phyloP scores from a whole-genome alignment of 805 yeast species.

The Komagataella kurtzmanii region DNA sequence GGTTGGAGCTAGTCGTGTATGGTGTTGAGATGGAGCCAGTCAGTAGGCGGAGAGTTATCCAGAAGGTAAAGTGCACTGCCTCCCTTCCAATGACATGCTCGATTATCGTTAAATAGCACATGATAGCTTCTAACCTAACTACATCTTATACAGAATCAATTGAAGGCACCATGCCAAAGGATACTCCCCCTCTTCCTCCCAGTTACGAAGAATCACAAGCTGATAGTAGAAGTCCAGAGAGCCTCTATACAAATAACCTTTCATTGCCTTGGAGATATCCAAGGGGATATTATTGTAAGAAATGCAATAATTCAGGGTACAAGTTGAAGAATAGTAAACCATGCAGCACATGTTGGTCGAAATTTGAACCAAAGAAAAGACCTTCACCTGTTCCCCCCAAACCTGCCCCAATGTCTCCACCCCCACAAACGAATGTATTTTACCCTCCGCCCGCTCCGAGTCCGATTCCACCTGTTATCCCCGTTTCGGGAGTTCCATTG shows the following conservation, averaged over 20 bases:
- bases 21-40: not conserved
- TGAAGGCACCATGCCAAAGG: not conserved
- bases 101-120: not conserved
- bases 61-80: not conserved
- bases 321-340: constrained; percentile 43
- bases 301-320: constrained; percentile 66
- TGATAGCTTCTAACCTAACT: not conserved
- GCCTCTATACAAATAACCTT: constrained; percentile 32
- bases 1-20: not conserved
- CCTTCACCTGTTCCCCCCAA: constrained; percentile 8
- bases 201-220: constrained; percentile 6
- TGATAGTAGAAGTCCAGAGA: constrained; percentile 6
- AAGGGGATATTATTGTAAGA: constrained; percentile 40
- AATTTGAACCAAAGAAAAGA: constrained; percentile 27
- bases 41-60: not conserved
- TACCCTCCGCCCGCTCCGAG: constrained; percentile 13
- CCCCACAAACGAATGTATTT: constrained; percentile 10
- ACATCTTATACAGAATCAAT: not conserved
- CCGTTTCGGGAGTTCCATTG: constrained; percentile 7
- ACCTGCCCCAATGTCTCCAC: constrained; percentile 1
- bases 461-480: constrained; percentile 6
- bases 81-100: not conserved
- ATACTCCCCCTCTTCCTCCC: not conserved
- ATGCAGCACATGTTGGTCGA: constrained; percentile 61
- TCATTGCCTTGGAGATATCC: constrained; percentile 60